These are phyloP conservation scores for Barnettozyma sucrosica DNA, from an alignment of 805 yeast species.

Conservation along the genomic window DNA sequence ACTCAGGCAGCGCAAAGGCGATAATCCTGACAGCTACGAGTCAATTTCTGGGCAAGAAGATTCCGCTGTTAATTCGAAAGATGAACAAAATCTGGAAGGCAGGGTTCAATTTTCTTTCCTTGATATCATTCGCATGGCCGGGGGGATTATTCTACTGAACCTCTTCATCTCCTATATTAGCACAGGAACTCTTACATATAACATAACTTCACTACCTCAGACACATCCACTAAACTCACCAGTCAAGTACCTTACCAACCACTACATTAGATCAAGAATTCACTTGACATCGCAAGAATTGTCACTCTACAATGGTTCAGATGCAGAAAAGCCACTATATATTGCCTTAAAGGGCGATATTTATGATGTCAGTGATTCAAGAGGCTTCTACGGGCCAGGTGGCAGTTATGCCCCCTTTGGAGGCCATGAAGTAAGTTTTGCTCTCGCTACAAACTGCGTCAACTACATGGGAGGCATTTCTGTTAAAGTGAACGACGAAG, in stretches of 20 bases:
- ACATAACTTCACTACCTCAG: conserved; percentile 13
- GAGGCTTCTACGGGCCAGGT: conserved; percentile 40
- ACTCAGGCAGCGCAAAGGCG: not conserved
- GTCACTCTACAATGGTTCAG: conserved; percentile 38
- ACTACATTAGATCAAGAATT: conserved; percentile 1
- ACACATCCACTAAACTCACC: conserved; percentile 1
- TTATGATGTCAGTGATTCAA: conserved; percentile 44
- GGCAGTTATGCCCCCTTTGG: conserved; percentile 43
- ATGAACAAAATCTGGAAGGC: not conserved
- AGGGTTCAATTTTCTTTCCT: conserved; percentile 1
- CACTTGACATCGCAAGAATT: conserved; percentile 35
- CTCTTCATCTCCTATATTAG: conserved; percentile 12
- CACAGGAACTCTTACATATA: conserved; percentile 36
- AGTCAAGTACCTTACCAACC: not conserved
- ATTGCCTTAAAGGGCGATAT: conserved; percentile 47
- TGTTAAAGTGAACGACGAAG: conserved; percentile 20
- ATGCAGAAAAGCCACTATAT: conserved; percentile 39
- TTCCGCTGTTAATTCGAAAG: not conserved
- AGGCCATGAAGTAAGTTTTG: conserved; percentile 51
- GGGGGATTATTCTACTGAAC: conserved; percentile 16
- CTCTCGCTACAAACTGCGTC: conserved; percentile 56
- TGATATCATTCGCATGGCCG: conserved; percentile 21
- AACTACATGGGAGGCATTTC: conserved; percentile 49
- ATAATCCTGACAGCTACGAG: not conserved
- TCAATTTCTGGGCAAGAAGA: not conserved